Evolutionary conservation across 148 eudicot species (phyloP), one percentile per base, ranked within the genome.

Genomic region (Pouteria glomerata): DNA sequence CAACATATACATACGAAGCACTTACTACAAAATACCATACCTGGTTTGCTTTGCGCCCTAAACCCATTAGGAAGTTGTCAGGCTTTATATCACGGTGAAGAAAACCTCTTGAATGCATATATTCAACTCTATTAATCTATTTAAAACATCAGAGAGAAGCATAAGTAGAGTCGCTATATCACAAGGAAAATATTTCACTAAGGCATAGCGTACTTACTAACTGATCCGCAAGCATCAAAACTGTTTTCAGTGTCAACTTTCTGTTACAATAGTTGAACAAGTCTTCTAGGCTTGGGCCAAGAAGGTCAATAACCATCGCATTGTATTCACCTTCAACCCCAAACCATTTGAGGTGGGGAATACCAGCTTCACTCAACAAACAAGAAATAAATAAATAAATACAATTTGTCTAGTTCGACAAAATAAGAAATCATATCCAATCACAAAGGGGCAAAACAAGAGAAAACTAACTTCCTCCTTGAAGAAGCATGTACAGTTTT

Each of bases 1-100:
- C 50, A 69, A 4, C 30, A 37, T 26, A 34, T 15, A n/a, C 7
- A 55, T 15, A 53, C 23, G 10, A 13, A 27, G 8, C 16, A 39
- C 63, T 51, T n/a, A n/a, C 18, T 4, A 23, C 8, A 16, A 16
- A 60, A 41, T 19, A 45, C 52, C 24, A 65, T 78, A 91, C 97
- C 97, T 91, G 97, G 78, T 91, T 89, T 66, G 94, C 97, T 87
- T 91, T 91, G 50, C 92, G 94, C 68, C 97, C 97, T 66, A 89
- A 81, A 73, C 97, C 97, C 97, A 91, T 91, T 52, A 91, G 76
- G 71, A 91, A 91, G 85, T 88, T 91, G 74, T 91, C 97, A 33
- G 97, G 97, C 73, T 91, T 91, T 68, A 91, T 91, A 75, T 91
- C 97, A 66, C 97, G 97, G 69, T 91, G 97, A 70, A 91, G 87